A percentile compares a stretch with the other conserved stretches of the same genome.
phyloP scores from a whole-genome alignment of 257 asterid genomes.

The Solanum medicagineum region DNA sequence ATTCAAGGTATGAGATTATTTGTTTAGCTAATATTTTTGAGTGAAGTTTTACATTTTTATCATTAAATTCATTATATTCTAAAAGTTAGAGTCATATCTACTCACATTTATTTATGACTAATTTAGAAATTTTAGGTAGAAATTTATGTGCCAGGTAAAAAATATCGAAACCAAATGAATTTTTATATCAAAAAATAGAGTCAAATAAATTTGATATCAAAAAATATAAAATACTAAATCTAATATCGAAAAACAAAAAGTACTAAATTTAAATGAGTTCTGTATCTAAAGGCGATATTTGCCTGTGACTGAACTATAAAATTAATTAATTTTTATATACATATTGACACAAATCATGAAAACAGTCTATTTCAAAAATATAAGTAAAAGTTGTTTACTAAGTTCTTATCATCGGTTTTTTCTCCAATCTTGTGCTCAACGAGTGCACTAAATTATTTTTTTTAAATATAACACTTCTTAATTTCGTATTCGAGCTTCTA shows the following conservation, averaged over 20 bases:
- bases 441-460: background rate
- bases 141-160: background rate
- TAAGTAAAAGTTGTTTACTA: no score
- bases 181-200: no score
- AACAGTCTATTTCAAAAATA: background rate
- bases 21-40: background rate
- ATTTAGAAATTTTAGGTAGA: background rate
- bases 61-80: no score
- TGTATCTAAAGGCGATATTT: no score
- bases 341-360: rapidly evolving
- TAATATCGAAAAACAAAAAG: no score
- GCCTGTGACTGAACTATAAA: background rate
- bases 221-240: rapidly evolving
- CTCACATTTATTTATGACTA: no score
- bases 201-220: background rate
- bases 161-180: no score
- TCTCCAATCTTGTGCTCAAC: rapidly evolving
- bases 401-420: rapidly evolving
- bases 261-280: no score
- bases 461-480: background rate
- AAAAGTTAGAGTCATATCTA: background rate
- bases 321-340: background rate
- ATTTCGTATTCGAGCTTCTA: background rate
- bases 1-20: conserved; percentile 47
- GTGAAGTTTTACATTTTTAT: background rate